Evolutionary conservation across 1,284 basidiomycete genomes (phyloP).

Genomic region (Cutaneotrichosporon curvatum): DNA sequence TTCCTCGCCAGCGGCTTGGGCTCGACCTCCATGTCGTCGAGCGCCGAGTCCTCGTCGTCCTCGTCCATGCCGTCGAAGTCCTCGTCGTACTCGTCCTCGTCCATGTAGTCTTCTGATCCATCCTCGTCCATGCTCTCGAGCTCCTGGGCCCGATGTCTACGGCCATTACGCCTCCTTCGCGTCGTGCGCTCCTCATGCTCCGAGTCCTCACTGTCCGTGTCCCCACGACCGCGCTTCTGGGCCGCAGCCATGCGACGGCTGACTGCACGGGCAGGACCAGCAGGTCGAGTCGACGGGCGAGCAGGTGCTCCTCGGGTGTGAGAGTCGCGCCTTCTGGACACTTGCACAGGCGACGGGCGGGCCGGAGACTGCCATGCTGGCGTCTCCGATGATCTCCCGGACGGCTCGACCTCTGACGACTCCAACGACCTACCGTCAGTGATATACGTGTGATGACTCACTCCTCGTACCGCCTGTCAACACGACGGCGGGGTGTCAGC

Average conservation of each 20-base stretch:
- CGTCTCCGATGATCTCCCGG: not conserved
- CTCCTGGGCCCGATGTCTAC: not conserved
- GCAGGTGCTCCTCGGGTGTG: not conserved
- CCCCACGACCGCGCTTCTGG: conserved; percentile 10
- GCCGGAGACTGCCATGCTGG: not conserved
- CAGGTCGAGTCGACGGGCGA: not conserved
- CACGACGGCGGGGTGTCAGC: not conserved
- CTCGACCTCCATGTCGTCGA: conserved; percentile 9
- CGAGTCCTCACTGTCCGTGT: conserved; percentile 7
- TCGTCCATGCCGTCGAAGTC: conserved; percentile 7
- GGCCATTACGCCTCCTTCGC: not conserved
- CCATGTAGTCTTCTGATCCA: conserved; percentile 7
- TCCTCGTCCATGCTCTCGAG: conserved; percentile 2
- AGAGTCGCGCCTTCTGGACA: not conserved
- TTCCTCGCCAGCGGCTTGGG: not conserved
- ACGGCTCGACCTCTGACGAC: not conserved
- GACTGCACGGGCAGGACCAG: not conserved
- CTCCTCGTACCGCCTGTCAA: conserved; percentile 9
- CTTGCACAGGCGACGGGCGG: not conserved
- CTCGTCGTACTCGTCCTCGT: conserved; percentile 3
- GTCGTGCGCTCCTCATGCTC: conserved; percentile 3
- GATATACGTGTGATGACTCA: not conserved
- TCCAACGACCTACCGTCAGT: not conserved
- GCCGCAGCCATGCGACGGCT: not conserved
- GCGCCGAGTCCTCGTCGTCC: conserved; percentile 6